Evolutionary conservation across 202 grass and related monocot genomes (phyloP), one percentile per base, ranked within the genome.

Genomic region (Thinopyrum obtusiflorum): DNA sequence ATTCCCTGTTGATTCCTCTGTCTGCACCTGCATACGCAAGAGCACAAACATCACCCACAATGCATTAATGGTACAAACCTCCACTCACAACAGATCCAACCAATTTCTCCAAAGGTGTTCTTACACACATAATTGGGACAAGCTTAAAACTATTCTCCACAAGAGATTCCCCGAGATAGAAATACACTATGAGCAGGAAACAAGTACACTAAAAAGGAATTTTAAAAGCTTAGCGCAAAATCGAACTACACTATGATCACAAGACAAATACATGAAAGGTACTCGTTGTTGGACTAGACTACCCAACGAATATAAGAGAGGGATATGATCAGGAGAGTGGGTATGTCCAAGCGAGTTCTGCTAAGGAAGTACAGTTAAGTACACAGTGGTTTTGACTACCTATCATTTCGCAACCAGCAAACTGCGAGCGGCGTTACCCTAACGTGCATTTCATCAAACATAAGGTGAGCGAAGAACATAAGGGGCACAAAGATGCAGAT

Each of bases 21-120:
- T 89, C 81, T 90, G 90, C 57, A 99, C 90, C 97, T 99, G 86
- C 68, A 61, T 69, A 65, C 15, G 78, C 12, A 78, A 85, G 62
- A 84, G 17, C 66, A 55, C 11, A 70, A 39, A 80, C 18, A 47
- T 89, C 66, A 85, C 2, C 18, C 27, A 20, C 21, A 83, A 44
- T 21, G 11, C 35, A 33, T 23, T 53, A 40, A 69, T 17, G 49
- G 49, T 76, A 51, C 39, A 10, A 61, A 29, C 14, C 26, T 47
- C 44, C 15, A 27, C 14, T 36, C 3, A 68, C 40, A 80, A 40
- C 23, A 32, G n/a, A 77, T 39, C 28, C 15, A 66, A 83, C 5
- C 14, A 13, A 68, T 59, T 60, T 60, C 63, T 68, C 1, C 7
- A 79, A 65, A 57, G 2, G 28, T 46, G 28, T 46, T 14, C 26